These are phyloP conservation scores for Arachis stenosperma DNA, from an alignment of 306 rosid genomes.

Conservation along the genomic window DNA sequence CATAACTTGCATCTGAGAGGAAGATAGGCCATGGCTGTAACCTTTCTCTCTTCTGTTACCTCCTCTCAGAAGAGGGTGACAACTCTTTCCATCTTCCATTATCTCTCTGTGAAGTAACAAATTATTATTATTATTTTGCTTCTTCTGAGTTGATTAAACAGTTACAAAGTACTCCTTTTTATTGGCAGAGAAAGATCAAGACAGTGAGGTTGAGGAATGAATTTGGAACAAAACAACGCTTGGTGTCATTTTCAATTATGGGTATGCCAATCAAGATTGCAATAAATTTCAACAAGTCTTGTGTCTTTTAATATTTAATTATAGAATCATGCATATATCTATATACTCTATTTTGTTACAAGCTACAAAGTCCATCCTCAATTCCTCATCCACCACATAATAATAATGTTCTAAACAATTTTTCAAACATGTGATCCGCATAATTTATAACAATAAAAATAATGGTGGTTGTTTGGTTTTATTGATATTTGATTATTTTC, in stretches of 20 bases:
- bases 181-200: background rate
- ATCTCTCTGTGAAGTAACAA: background rate
- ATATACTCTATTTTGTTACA: too few species aligned
- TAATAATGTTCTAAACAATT: too few species aligned
- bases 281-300: background rate
- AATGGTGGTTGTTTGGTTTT: too few species aligned
- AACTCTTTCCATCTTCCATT: slow-evolving; percentile 41
- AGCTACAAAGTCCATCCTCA: too few species aligned
- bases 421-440: too few species aligned
- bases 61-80: slow-evolving; percentile 63
- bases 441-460: too few species aligned
- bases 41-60: slow-evolving; percentile 43
- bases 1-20: slow-evolving; percentile 59
- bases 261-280: background rate
- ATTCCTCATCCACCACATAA: too few species aligned
- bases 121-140: too few species aligned
- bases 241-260: background rate
- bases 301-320: too few species aligned
- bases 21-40: slow-evolving; percentile 68
- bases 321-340: too few species aligned
- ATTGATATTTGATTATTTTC: too few species aligned
- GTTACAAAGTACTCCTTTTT: slow-evolving; percentile 18
- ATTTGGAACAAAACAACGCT: background rate
- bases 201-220: background rate
- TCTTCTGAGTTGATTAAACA: background rate